phyloP scores from a whole-genome alignment of 495 filamentous ascomycete species.

The Hypomontagnella monticulosa region DNA sequence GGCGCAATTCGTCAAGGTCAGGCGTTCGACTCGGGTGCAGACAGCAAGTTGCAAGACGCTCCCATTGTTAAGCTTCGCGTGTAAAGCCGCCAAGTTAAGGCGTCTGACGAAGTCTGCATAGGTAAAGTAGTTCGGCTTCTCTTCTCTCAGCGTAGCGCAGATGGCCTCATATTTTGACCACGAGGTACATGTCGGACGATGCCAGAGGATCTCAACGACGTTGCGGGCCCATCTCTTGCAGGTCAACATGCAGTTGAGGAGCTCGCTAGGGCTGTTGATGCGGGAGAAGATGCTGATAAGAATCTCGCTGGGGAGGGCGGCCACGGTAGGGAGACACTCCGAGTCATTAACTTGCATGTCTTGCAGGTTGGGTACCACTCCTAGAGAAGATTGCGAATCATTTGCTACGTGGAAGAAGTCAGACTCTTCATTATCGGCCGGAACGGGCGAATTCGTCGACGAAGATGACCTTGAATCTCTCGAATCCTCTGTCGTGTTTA shows the following conservation, averaged over 20 bases:
- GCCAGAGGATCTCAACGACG: conserved; percentile 93
- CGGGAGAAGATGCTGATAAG: conserved; percentile 92
- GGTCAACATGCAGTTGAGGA: conserved; percentile 89
- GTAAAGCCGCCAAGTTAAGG: conserved; percentile 85
- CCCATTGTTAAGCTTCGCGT: conserved; percentile 83
- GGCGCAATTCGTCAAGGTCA: conserved; percentile 92
- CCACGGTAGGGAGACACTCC: conserved; percentile 76
- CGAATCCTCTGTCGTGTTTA: conserved; percentile 23
- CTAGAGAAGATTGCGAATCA: conserved; percentile 90
- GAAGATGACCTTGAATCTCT: conserved; percentile 66
- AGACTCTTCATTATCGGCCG: conserved; percentile 82
- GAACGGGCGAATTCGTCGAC: conserved; percentile 84
- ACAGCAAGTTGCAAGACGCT: conserved; percentile 81
- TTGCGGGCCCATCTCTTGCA: conserved; percentile 93
- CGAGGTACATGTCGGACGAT: conserved; percentile 86
- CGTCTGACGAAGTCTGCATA: conserved; percentile 90
- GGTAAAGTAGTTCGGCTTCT: conserved; percentile 78
- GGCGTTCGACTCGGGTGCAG: conserved; percentile 91
- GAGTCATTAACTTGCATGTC: conserved; percentile 71
- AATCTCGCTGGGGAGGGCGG: conserved; percentile 89
- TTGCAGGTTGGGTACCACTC: conserved; percentile 73
- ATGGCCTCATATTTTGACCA: conserved; percentile 83
- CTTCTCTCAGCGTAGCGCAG: conserved; percentile 74
- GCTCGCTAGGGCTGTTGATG: conserved; percentile 75
- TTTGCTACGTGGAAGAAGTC: conserved; percentile 89